phyloP scores from a whole-genome alignment of 495 filamentous ascomycete species.

The Hypoxylon crocopeplum region DNA sequence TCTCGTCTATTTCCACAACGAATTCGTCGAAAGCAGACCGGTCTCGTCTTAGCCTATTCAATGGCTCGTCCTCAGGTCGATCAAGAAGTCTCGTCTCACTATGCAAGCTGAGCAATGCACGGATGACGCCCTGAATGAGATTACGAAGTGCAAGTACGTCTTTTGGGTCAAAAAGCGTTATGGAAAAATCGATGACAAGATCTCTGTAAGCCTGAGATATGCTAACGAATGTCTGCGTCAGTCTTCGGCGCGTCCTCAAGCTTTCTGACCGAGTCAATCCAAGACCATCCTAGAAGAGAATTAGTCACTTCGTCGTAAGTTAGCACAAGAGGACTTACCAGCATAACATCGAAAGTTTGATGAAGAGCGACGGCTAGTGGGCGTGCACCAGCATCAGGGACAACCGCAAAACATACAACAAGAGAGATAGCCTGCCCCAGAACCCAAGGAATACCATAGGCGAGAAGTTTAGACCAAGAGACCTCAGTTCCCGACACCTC shows the following conservation, averaged over 20 bases:
- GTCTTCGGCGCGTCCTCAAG: conserved; percentile 43
- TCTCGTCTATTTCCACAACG: conserved; percentile 47
- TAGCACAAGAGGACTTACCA: conserved; percentile 24
- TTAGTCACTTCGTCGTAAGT: conserved; percentile 9
- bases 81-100: conserved; percentile 53
- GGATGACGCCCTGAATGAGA: conserved; percentile 59
- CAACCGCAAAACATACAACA: conserved; percentile 51
- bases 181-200: conserved; percentile 59
- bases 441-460: conserved; percentile 64
- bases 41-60: not conserved
- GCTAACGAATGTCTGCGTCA: conserved; percentile 58
- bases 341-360: conserved; percentile 50
- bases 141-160: conserved; percentile 58
- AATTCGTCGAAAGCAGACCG: conserved; percentile 24
- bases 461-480: conserved; percentile 54
- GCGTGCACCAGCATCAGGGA: conserved; percentile 62
- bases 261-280: conserved; percentile 49
- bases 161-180: conserved; percentile 56
- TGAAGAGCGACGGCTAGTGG: conserved; percentile 54
- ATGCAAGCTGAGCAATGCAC: conserved; percentile 53
- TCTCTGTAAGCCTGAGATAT: conserved; percentile 63
- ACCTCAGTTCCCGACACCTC: conserved; percentile 49
- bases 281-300: conserved; percentile 46
- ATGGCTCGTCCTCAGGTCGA: conserved; percentile 11
- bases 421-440: conserved; percentile 60